Evolutionary conservation across 768 basidiomycete genomes (phyloP), one percentile per base, ranked within the genome.

Genomic region (Cubamyces sp.): DNA sequence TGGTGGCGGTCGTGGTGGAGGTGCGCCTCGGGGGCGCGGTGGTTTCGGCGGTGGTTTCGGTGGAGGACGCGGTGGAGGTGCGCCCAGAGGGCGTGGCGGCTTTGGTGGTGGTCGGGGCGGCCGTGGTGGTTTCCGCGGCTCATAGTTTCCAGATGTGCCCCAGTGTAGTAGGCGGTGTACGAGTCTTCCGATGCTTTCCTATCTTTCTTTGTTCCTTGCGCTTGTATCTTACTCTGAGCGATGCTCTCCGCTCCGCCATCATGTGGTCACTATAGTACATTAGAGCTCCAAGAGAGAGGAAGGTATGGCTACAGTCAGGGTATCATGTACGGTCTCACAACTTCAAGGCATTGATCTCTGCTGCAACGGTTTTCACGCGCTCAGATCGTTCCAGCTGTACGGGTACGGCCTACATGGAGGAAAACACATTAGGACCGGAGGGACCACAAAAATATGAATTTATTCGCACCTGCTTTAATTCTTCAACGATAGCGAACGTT

Each of bases 281-380:
- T 21, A 53, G 19, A 42, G 14, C 2, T 53, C n/a, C 51, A 45
- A 26, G 42, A 37, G 40, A 43, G 23, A 47, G 42, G 45, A 48
- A 52, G 52, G 61, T 58, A 67, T 34, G 58, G 47, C 58, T 53
- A 59, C 55, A 59, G 39, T 41, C 12, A 7, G 51, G 58, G 57
- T 58, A 60, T 62, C 26, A 40, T 18, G 21, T 12, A 15, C 26
- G 9, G 23, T 52, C 11, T 81, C 71, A 85, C 39, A 76, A 71
- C 64, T 80, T 84, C 62, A 86, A 61, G 7, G 77, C 73, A 62
- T 83, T 87, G 30, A 86, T 75, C 61, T 88, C 84, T 39, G 71
- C 72, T 6, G 78, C 75, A 5, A 82, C 82, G 9, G 68, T 68
- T 66, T 78, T 79, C 3, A 84, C 74, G 56, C 80, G 74, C 55